Percentiles rank a stretch among this genome's conserved stretches.
phyloP scores from a whole-genome alignment of 805 yeast species.

The Lachancea waltii region DNA sequence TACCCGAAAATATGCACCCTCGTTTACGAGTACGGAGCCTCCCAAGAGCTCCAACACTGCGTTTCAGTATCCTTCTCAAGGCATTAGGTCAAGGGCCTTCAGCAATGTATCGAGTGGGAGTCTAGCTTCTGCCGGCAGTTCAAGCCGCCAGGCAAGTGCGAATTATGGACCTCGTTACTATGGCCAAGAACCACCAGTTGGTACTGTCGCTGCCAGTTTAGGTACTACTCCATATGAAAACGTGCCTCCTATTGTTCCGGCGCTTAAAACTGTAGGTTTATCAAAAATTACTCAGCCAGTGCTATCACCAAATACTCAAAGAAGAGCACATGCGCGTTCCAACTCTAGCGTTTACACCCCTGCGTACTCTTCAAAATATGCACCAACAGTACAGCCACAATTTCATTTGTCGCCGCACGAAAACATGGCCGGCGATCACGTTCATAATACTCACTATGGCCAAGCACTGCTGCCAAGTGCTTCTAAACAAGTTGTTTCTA shows the following conservation, averaged over 20 bases:
- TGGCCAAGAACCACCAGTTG: not conserved
- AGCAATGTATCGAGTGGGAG: slow-evolving; percentile 23
- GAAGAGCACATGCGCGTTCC: slow-evolving; percentile 26
- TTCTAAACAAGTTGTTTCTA: not conserved
- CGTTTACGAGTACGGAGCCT: slow-evolving; percentile 3
- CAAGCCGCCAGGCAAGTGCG: not conserved
- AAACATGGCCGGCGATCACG: not conserved
- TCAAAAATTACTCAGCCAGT: slow-evolving; percentile 7
- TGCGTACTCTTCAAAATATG: slow-evolving; percentile 33
- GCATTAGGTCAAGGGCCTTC: slow-evolving; percentile 18
- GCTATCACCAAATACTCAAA: slow-evolving; percentile 10
- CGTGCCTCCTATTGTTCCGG: slow-evolving; percentile 7
- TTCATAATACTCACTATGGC: not conserved
- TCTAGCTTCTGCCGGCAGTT: slow-evolving; percentile 8
- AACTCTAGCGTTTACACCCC: slow-evolving; percentile 32
- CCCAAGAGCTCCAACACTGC: not conserved
- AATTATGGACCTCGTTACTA: not conserved
- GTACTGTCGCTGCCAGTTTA: not conserved
- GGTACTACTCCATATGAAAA: not conserved
- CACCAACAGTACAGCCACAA: slow-evolving; percentile 34
- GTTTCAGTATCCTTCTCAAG: not conserved
- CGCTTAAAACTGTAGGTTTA: slow-evolving; percentile 11
- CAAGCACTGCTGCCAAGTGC: not conserved
- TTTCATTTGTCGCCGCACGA: slow-evolving; percentile 13
- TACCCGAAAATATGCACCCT: slow-evolving; percentile 5